These are phyloP conservation scores for Zygosaccharomyces lentus DNA, from an alignment of 805 yeast species.

Conservation along the genomic window DNA sequence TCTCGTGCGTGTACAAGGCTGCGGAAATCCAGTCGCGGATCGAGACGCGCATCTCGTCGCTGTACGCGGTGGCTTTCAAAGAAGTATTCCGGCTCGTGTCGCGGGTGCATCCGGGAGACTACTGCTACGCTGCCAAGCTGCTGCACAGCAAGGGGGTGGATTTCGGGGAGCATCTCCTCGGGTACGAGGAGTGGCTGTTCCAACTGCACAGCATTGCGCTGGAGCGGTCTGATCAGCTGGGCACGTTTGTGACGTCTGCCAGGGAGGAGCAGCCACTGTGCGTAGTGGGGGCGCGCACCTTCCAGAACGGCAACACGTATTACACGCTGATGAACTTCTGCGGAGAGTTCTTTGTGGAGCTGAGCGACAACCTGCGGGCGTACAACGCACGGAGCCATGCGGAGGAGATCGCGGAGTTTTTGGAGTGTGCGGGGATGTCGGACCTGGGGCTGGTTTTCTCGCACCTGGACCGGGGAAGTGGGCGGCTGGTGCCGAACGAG, in stretches of 20 bases:
- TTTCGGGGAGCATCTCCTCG: conserved; percentile 10
- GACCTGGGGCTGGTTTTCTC: conserved; percentile 21
- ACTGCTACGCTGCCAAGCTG: conserved; percentile 2
- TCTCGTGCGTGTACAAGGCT: conserved; percentile 15
- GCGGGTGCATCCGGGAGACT: conserved; percentile 12
- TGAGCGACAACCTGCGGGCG: conserved; percentile 8
- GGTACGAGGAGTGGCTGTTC: conserved; percentile 12
- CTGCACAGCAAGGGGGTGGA: conserved; percentile 10
- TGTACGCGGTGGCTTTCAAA: conserved; percentile 9
- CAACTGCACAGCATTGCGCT: conserved; percentile 13
- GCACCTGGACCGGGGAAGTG: conserved; percentile 8
- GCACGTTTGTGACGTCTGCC: conserved; percentile 14
- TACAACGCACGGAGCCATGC: conserved; percentile 5
- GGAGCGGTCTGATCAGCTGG: conserved; percentile 9
- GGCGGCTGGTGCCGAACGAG: conserved; percentile 1
- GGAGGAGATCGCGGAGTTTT: conserved; percentile 4
- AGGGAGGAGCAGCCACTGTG: conserved; percentile 15
- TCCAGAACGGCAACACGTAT: conserved; percentile 9
- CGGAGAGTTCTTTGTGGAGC: conserved; percentile 19
- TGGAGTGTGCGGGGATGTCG: conserved; percentile 12
- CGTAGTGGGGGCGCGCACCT: conserved; percentile 14
- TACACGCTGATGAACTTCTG: conserved; percentile 16
- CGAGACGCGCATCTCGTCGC: conserved; percentile 9
- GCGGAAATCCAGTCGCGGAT: conserved; percentile 6
- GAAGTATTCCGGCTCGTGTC: conserved; percentile 12